phyloP scores from a whole-genome alignment of 176 grass and related monocot genomes.

The Eremochloa ophiuroides region DNA sequence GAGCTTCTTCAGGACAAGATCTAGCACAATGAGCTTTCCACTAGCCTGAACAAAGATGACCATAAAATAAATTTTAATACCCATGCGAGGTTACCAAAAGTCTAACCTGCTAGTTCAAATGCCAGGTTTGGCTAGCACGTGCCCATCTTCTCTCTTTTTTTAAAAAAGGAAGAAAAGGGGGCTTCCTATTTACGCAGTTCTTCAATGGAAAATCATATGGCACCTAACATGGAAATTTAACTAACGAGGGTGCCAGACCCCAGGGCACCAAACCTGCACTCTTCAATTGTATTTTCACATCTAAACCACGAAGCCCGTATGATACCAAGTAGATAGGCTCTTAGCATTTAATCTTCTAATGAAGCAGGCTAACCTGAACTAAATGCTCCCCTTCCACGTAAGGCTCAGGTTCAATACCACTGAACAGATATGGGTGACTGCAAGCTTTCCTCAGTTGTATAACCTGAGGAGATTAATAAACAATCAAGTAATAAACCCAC shows the following conservation, averaged over 20 bases:
- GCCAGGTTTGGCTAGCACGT: not conserved
- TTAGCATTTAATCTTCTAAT: constrained; percentile 14
- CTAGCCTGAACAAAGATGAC: constrained; percentile 62
- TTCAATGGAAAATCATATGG: too few relatives aligned
- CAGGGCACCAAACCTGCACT: too few relatives aligned
- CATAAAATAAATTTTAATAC: constrained; percentile 6
- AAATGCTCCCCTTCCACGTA: constrained; percentile 87
- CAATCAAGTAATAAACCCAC: constrained; percentile 7
- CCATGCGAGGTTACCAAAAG: not conserved
- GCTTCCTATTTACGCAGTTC: not conserved
- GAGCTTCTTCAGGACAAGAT: constrained; percentile 79
- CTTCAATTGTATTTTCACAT: not conserved
- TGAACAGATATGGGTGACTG: constrained; percentile 95
- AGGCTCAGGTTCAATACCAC: constrained; percentile 90
- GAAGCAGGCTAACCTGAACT: constrained; percentile 30
- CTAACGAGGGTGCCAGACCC: too few relatives aligned
- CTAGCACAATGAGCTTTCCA: constrained; percentile 86
- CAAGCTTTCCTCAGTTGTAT: constrained; percentile 93
- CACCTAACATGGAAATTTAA: too few relatives aligned
- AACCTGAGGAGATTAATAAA: constrained; percentile 56
- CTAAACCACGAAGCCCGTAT: not conserved
- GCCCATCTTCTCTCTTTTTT: not conserved
- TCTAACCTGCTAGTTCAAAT: not conserved
- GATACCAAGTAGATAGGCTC: not conserved
- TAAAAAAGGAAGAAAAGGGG: not conserved